A percentile compares a stretch with the other conserved stretches of the same genome.
Conservation (phyloP, 352 stramenopile genomes). For the Aphanomyces cochlioides region DNA sequence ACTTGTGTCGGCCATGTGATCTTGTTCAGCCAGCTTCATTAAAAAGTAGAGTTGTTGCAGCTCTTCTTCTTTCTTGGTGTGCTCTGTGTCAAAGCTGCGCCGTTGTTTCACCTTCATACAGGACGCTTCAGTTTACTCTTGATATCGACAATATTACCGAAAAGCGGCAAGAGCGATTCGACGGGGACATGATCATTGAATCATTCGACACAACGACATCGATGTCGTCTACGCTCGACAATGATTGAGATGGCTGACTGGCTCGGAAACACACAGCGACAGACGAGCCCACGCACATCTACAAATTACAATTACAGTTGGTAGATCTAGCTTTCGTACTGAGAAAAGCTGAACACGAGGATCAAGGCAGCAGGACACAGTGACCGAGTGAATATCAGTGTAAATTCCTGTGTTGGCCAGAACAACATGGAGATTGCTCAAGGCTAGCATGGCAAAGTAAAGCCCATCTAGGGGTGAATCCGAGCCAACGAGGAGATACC, state of each 20-base stretch:
- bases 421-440: constrained; percentile 85
- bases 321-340: neutral
- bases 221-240: neutral
- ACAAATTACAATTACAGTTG: constrained; percentile 3
- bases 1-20: constrained; percentile 86
- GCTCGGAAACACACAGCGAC: constrained; percentile 60
- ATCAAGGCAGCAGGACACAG: constrained; percentile 12
- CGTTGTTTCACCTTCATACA: neutral
- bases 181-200: too few relatives aligned
- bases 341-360: constrained; percentile 7
- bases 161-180: too few relatives aligned
- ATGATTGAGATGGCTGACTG: constrained; percentile 32
- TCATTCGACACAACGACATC: neutral
- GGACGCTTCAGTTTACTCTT: neutral
- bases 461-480: constrained; percentile 75
- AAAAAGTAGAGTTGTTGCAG: constrained; percentile 77
- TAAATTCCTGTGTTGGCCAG: constrained; percentile 84
- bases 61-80: constrained; percentile 30
- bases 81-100: neutral
- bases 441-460: constrained; percentile 78
- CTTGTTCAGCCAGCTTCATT: constrained; percentile 84
- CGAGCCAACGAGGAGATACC: constrained; percentile 79
- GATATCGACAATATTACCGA: neutral
- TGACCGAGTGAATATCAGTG: constrained; percentile 63
- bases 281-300: constrained; percentile 46